Evolutionary conservation across 2,329 filamentous ascomycete species (phyloP).

Genomic region (Sporothrix brunneoviolacea): DNA sequence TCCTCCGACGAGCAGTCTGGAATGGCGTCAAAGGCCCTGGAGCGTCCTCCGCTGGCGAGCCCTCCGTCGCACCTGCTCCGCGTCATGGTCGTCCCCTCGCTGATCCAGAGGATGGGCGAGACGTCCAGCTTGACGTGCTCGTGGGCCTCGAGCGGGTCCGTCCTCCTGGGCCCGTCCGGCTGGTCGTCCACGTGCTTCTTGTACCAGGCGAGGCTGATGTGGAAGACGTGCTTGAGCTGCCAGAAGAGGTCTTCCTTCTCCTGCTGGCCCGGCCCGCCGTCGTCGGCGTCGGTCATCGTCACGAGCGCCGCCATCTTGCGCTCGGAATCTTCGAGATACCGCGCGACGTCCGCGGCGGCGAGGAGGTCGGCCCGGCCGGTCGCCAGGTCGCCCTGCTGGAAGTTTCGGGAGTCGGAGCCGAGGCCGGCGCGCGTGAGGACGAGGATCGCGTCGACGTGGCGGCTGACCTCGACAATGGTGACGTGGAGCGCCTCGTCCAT

Average conservation of each 20-base stretch:
- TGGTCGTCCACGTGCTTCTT: conserved; percentile 4
- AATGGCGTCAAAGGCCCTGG: not conserved
- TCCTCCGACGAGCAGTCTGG: not conserved
- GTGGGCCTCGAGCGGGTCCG: not conserved
- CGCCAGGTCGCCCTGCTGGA: conserved; percentile 2
- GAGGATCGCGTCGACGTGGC: conserved; percentile 18
- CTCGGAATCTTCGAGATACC: conserved; percentile 15
- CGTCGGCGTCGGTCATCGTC: not conserved
- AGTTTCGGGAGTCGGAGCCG: conserved; percentile 11
- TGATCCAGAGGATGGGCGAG: conserved; percentile 11
- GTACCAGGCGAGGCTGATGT: conserved; percentile 13
- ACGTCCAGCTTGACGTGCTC: conserved; percentile 3
- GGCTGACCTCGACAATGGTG: conserved; percentile 17
- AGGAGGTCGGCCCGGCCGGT: conserved; percentile 7
- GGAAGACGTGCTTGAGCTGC: conserved; percentile 17
- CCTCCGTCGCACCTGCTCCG: not conserved
- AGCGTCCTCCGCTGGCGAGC: not conserved
- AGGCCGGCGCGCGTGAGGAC: conserved; percentile 15
- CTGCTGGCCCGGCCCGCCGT: not conserved
- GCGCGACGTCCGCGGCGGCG: conserved; percentile 7
- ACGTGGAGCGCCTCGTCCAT: conserved; percentile 6
- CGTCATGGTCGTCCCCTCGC: not conserved
- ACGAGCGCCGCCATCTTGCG: conserved; percentile 12
- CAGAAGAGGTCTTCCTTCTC: conserved; percentile 16
- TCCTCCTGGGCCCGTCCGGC: not conserved